Evolutionary conservation across 2,329 filamentous ascomycete species (phyloP).

Genomic region (Botrytis fabae): DNA sequence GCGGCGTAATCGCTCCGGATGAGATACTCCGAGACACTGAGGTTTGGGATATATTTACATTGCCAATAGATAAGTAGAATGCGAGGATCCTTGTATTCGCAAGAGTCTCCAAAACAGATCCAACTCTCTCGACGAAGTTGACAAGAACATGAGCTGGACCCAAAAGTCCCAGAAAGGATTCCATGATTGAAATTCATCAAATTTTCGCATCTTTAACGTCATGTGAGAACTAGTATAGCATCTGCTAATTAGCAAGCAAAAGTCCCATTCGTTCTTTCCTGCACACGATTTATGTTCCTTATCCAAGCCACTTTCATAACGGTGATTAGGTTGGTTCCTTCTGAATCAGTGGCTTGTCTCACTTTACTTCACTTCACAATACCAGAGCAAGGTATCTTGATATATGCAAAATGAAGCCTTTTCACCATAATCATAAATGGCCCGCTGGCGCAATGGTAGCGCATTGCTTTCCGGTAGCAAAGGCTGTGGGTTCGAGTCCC

Average conservation of each 20-base stretch:
- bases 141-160: neutral
- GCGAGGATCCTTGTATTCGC: neutral
- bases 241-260: neutral
- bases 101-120: neutral
- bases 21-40: neutral
- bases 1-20: neutral
- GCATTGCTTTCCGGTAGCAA: constrained; percentile 4
- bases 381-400: neutral
- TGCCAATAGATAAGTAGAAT: neutral
- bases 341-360: neutral
- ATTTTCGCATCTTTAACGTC: neutral
- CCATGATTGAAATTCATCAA: neutral
- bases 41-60: neutral
- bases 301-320: neutral
- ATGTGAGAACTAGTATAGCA: neutral
- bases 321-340: neutral
- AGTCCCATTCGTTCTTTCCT: neutral
- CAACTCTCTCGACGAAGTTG: neutral
- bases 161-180: neutral
- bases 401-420: neutral
- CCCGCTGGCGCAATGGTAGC: constrained; percentile 2
- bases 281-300: neutral
- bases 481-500: neutral
- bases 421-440: neutral
- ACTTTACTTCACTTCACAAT: neutral